These are phyloP conservation scores for Viola odorata DNA, from an alignment of 345 rosid genomes.

Conservation along the genomic window DNA sequence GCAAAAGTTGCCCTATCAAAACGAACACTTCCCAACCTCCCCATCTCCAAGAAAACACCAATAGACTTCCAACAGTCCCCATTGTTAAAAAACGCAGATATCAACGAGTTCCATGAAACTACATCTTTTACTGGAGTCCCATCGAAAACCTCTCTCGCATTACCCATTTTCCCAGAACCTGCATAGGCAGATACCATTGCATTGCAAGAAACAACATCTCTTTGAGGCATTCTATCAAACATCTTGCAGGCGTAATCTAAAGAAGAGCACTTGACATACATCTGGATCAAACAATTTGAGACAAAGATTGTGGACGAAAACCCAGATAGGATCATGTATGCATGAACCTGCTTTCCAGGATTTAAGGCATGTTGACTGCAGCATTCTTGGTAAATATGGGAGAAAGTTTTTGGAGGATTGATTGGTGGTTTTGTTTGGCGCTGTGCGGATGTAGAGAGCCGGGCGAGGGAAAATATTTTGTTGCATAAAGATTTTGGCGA, in stretches of 20 bases:
- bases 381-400: constrained; percentile 67
- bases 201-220: constrained; percentile 78
- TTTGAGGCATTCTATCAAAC: constrained; percentile 59
- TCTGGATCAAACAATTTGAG: constrained; percentile 61
- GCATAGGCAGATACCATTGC: constrained; percentile 57
- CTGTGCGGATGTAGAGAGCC: constrained; percentile 33
- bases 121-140: constrained; percentile 66
- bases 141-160: constrained; percentile 42
- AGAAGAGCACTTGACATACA: constrained; percentile 44
- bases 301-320: constrained; percentile 63
- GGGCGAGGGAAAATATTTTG: constrained; percentile 5
- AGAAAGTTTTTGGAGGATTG: constrained; percentile 44
- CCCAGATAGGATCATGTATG: constrained; percentile 66
- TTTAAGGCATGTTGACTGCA: constrained; percentile 32
- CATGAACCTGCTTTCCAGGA: constrained; percentile 75
- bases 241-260: constrained; percentile 42
- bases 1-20: constrained; percentile 61
- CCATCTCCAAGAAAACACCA: constrained; percentile 54
- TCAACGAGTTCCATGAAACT: constrained; percentile 82
- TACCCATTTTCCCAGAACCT: constrained; percentile 40
- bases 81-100: constrained; percentile 62
- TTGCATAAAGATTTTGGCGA: constrained; percentile 4
- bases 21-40: constrained; percentile 25
- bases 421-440: constrained; percentile 17
- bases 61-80: constrained; percentile 44